Evolutionary conservation across 257 asterid species (phyloP).

Genomic region (Datura wrightii): DNA sequence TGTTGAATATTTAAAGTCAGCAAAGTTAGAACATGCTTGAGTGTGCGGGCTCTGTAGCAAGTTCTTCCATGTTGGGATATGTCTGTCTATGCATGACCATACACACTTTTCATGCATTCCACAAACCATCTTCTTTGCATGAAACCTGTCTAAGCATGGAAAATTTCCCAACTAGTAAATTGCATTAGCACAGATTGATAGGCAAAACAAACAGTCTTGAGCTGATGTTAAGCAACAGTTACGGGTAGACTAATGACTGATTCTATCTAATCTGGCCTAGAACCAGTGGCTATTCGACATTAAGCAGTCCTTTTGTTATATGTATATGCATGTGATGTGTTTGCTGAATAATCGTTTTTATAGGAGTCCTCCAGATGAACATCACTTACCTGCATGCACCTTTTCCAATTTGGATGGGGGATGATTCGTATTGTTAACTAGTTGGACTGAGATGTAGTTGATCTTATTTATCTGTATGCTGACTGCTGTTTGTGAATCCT

Average conservation of each 20-base stretch:
- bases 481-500: slow-evolving; percentile 17
- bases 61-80: not conserved
- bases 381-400: slow-evolving; percentile 15
- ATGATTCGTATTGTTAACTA: not conserved
- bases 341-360: not conserved
- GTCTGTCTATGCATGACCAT: not conserved
- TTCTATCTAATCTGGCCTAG: slow-evolving; percentile 11
- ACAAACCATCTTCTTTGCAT: not conserved
- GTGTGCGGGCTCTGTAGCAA: not conserved
- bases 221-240: not conserved
- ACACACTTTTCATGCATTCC: not conserved
- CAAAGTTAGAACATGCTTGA: slow-evolving; percentile 1
- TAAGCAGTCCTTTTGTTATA: not conserved
- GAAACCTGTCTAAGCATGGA: not conserved
- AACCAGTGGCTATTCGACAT: not conserved
- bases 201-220: slow-evolving; percentile 17
- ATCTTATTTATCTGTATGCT: slow-evolving; percentile 1
- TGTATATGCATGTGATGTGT: not conserved
- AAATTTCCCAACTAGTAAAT: not conserved
- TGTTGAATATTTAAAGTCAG: not conserved
- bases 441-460: slow-evolving; percentile 3
- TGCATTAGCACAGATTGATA: not conserved
- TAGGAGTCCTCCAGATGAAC: slow-evolving; percentile 10
- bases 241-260: not conserved
- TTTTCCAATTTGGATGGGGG: slow-evolving; percentile 8